A percentile compares a stretch with the other conserved stretches of the same genome.
These are phyloP conservation scores for Guillardia theta DNA, from an alignment of 78 protist species.

Conservation along the genomic window DNA sequence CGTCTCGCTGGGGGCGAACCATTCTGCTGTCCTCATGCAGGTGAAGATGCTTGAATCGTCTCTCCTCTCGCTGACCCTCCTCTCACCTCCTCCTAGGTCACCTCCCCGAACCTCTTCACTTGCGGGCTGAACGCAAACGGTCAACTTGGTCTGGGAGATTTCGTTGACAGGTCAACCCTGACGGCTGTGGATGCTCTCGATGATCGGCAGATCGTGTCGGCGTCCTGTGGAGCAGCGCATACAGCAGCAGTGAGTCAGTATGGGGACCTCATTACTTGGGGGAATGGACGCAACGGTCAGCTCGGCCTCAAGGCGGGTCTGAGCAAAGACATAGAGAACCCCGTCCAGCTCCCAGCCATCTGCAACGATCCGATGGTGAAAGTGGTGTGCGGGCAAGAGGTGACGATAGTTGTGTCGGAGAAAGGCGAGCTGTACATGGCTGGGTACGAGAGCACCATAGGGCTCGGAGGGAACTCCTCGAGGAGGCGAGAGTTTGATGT, in stretches of 20 bases:
- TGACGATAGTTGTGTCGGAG: not conserved
- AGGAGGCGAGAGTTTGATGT: not conserved
- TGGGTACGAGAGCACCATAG: not conserved
- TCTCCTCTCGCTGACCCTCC: not conserved
- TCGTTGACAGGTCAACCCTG: not conserved
- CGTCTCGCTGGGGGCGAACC: not conserved
- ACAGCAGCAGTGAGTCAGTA: not conserved
- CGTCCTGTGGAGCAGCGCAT: not conserved
- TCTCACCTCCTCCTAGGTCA: not conserved
- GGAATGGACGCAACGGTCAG: not conserved
- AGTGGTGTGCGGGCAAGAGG: conserved; percentile 6
- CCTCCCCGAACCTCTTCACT: not conserved
- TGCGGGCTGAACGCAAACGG: not conserved
- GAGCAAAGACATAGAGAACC: not conserved
- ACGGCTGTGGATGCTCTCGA: not conserved
- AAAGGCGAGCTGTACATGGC: not conserved
- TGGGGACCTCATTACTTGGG: not conserved
- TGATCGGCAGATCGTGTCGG: not conserved
- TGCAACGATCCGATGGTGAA: not conserved
- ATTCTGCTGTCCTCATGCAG: not conserved
- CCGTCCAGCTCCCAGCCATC: not conserved
- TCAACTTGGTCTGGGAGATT: not conserved
- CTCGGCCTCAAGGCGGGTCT: not conserved
- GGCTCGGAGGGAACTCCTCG: not conserved
- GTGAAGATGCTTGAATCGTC: no score